phyloP scores from a whole-genome alignment of 2,329 filamentous ascomycete species.

The Colletotrichum ledebouriae region DNA sequence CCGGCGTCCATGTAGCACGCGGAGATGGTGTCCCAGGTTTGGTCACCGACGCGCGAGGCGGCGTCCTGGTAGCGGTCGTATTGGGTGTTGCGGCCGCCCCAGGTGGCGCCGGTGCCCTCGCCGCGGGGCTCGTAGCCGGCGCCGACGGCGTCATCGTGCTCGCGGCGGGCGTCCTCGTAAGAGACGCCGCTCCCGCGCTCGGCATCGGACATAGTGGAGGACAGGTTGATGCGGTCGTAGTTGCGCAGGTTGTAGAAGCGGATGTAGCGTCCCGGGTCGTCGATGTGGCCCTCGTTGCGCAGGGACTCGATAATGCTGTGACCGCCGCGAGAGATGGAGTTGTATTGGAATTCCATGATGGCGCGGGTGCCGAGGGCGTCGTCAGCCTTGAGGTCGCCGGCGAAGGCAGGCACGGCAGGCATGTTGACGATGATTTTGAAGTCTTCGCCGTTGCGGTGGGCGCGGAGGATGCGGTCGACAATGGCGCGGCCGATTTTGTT shows the following conservation, averaged over 20 bases:
- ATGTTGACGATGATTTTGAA: slow-evolving; percentile 85
- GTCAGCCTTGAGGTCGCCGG: slow-evolving; percentile 81
- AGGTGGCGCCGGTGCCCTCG: slow-evolving; percentile 47
- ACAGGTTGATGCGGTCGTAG: slow-evolving; percentile 85
- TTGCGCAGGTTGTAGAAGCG: slow-evolving; percentile 88
- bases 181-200: slow-evolving; percentile 74
- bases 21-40: slow-evolving; percentile 81
- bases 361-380: slow-evolving; percentile 82
- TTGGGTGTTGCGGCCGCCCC: slow-evolving; percentile 55
- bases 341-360: slow-evolving; percentile 91
- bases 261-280: slow-evolving; percentile 79
- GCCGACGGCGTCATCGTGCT: slow-evolving; percentile 72
- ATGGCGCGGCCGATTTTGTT: slow-evolving; percentile 86
- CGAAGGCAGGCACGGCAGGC: slow-evolving; percentile 85
- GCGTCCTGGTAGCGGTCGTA: slow-evolving; percentile 82
- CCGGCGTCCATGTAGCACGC: slow-evolving; percentile 87
- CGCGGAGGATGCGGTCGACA: slow-evolving; percentile 81
- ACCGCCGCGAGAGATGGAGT: slow-evolving; percentile 82
- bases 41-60: slow-evolving; percentile 66
- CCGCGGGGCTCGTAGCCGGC: slow-evolving; percentile 56
- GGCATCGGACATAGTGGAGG: slow-evolving; percentile 69
- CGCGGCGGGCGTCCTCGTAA: slow-evolving; percentile 75
- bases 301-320: slow-evolving; percentile 83
- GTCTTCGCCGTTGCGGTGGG: slow-evolving; percentile 72
- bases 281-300: slow-evolving; percentile 74